A percentile compares a stretch with the other conserved stretches of the same genome.
These are phyloP conservation scores for Naganishia sp. DNA, from an alignment of 1,284 basidiomycete species.

Conservation along the genomic window DNA sequence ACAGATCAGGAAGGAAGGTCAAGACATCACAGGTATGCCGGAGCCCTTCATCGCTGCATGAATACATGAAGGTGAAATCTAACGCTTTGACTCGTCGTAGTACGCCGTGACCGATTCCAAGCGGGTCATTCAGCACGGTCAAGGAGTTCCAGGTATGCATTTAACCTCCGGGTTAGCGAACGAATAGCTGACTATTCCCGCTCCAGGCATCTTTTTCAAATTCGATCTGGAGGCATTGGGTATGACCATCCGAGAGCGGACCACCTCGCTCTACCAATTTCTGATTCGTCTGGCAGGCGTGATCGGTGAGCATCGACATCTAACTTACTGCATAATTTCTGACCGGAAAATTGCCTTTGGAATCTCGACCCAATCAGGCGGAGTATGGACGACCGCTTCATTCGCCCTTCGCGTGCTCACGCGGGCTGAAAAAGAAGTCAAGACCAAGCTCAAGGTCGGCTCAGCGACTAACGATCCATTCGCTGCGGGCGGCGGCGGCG, in stretches of 20 bases:
- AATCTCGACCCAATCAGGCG: slow-evolving; percentile 38
- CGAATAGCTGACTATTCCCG: neutral
- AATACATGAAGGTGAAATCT: neutral
- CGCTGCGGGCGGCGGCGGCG: neutral
- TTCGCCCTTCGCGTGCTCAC: slow-evolving; percentile 52
- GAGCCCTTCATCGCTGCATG: neutral
- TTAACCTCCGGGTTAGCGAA: neutral
- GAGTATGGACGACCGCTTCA: slow-evolving; percentile 54
- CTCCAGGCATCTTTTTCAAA: slow-evolving; percentile 85
- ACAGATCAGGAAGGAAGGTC: slow-evolving; percentile 61
- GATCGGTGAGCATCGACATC: slow-evolving; percentile 41
- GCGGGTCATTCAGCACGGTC: slow-evolving; percentile 71
- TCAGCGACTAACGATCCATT: slow-evolving; percentile 9
- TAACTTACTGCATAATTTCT: neutral
- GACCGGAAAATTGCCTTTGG: neutral
- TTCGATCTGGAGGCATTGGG: slow-evolving; percentile 91
- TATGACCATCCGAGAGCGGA: slow-evolving; percentile 81
- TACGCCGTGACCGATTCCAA: slow-evolving; percentile 95
- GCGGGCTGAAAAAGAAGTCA: slow-evolving; percentile 50
- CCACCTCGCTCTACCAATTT: slow-evolving; percentile 76
- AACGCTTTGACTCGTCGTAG: slow-evolving; percentile 55
- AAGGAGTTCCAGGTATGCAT: slow-evolving; percentile 65
- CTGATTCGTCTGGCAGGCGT: slow-evolving; percentile 66
- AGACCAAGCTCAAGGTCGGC: slow-evolving; percentile 38
- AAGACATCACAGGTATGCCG: slow-evolving; percentile 64